Evolutionary conservation across 1,284 basidiomycete species (phyloP).

Genomic region (Stygiomarasmius scandens): DNA sequence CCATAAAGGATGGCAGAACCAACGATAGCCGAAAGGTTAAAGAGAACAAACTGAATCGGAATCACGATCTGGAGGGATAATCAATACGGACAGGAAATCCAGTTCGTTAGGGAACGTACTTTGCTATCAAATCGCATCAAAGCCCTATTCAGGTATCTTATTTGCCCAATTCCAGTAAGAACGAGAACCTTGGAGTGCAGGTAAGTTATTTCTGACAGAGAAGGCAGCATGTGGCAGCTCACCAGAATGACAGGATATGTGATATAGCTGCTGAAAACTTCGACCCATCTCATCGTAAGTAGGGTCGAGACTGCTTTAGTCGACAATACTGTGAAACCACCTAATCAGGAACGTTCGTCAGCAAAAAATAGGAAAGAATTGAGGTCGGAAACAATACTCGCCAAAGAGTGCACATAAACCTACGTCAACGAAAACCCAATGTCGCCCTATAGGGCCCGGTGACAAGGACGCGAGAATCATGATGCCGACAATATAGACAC

Average conservation of each 20-base stretch:
- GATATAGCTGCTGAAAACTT: constrained; percentile 76
- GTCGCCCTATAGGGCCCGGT: constrained; percentile 58
- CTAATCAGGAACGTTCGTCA: constrained; percentile 37
- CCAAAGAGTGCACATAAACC: constrained; percentile 89
- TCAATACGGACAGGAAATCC: neutral
- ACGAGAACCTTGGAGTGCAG: constrained; percentile 60
- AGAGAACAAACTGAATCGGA: constrained; percentile 93
- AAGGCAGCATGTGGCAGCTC: constrained; percentile 14
- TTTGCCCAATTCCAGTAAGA: constrained; percentile 85
- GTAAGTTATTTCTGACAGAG: constrained; percentile 13
- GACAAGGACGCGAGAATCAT: constrained; percentile 67
- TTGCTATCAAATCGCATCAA: constrained; percentile 89
- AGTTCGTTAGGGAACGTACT: constrained; percentile 37
- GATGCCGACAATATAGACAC: constrained; percentile 59
- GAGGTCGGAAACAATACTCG: constrained; percentile 31
- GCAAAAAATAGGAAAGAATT: constrained; percentile 10
- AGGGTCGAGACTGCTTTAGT: constrained; percentile 93
- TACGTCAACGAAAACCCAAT: constrained; percentile 84
- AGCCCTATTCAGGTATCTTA: constrained; percentile 89
- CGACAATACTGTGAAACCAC: constrained; percentile 92
- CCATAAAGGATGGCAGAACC: constrained; percentile 94
- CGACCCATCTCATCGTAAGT: constrained; percentile 74
- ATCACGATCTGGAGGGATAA: constrained; percentile 70
- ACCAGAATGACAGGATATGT: constrained; percentile 77
- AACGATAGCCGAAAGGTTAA: constrained; percentile 85